These are phyloP conservation scores for Amphibolis antarctica DNA, from an alignment of 106 monocot genomes.

Conservation along the genomic window DNA sequence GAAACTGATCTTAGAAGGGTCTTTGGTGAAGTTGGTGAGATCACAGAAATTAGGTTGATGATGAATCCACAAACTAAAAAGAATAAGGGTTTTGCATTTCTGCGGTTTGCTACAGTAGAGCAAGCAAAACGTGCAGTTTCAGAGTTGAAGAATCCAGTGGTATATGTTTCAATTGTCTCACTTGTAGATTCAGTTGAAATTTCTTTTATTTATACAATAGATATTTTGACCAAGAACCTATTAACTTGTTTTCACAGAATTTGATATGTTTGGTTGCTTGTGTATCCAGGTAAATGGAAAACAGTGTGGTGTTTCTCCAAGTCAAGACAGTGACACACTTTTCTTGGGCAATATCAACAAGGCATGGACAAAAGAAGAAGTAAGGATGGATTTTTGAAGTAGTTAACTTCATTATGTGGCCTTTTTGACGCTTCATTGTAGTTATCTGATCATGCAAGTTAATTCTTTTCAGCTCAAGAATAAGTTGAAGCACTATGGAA, in stretches of 20 bases:
- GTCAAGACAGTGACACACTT: constrained; percentile 86
- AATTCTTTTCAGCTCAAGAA: constrained; percentile 54
- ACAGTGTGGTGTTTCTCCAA: constrained; percentile 87
- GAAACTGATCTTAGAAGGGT: constrained; percentile 77
- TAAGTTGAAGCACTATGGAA: constrained; percentile 61
- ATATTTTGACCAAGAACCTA: too few species aligned
- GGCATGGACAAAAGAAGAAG: constrained; percentile 82
- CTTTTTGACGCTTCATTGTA: neutral
- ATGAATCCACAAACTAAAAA: constrained; percentile 75
- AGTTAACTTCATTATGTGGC: neutral
- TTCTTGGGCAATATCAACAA: constrained; percentile 90
- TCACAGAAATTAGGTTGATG: constrained; percentile 64
- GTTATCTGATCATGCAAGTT: neutral
- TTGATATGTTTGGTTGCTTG: neutral
- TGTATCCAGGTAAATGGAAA: constrained; percentile 58
- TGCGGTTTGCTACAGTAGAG: constrained; percentile 85
- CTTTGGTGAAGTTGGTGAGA: constrained; percentile 64
- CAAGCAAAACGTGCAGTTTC: constrained; percentile 76
- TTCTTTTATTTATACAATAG: too few species aligned
- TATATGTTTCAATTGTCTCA: constrained; percentile 16
- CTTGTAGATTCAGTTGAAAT: too few species aligned
- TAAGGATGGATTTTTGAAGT: constrained; percentile 17
- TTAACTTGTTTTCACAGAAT: neutral
- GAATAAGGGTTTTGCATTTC: constrained; percentile 95
- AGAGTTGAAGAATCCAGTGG: constrained; percentile 72